Percentiles rank a stretch among this genome's conserved stretches.
Conservation (phyloP, 129 eudicot species). For the Arctium lappa region DNA sequence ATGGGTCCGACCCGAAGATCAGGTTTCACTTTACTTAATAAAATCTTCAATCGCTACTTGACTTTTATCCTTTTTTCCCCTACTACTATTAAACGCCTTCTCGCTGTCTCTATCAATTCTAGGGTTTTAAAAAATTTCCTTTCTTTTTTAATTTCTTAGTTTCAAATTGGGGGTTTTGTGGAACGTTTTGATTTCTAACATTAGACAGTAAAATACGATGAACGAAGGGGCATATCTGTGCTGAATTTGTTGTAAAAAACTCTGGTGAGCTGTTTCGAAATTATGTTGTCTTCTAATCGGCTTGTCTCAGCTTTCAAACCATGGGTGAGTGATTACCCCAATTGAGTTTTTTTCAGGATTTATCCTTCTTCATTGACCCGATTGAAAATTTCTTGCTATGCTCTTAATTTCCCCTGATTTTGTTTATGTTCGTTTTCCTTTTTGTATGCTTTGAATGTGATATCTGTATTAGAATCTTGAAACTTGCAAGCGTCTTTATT, state of each 20-base stretch:
- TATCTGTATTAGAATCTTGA: slow-evolving; percentile 1
- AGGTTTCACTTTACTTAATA: slow-evolving; percentile 30
- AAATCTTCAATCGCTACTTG: neutral
- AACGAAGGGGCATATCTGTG: slow-evolving; percentile 5
- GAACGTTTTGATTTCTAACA: neutral
- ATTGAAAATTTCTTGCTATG: neutral
- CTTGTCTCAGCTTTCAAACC: slow-evolving; percentile 2
- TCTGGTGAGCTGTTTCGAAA: neutral
- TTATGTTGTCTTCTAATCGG: slow-evolving; percentile 1
- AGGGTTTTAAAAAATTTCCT: slow-evolving; percentile 7
- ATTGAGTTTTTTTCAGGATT: neutral
- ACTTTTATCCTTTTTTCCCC: neutral
- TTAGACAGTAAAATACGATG: neutral
- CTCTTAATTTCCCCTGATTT: neutral
- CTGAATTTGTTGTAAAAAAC: slow-evolving; percentile 1
- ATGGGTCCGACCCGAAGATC: slow-evolving; percentile 47
- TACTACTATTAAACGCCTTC: neutral
- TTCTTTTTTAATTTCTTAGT: neutral
- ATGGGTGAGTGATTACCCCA: slow-evolving; percentile 13
- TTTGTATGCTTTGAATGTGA: slow-evolving; percentile 5
- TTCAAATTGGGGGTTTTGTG: slow-evolving; percentile 19
- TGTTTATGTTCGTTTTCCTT: neutral
- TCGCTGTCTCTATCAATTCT: slow-evolving; percentile 7
- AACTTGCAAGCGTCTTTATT: neutral
- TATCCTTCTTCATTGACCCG: neutral